Conservation (phyloP, 805 yeast genomes). For the Zygosaccharomyces lentus region DNA sequence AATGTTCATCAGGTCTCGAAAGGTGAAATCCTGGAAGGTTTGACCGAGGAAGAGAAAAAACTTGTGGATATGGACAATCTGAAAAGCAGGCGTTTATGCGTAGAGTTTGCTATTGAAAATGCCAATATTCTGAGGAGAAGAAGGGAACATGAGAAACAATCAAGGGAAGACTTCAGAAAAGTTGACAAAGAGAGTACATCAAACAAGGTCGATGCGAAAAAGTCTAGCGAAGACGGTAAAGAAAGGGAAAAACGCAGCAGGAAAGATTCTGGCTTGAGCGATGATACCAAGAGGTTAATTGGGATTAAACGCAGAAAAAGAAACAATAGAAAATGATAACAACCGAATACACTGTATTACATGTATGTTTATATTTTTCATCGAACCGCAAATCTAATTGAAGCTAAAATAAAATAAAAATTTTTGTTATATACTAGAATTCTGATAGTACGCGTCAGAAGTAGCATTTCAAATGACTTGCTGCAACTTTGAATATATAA, state of each 20-base stretch:
- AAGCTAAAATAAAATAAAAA: not conserved
- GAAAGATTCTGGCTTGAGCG: slow-evolving; percentile 41
- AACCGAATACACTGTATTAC: not conserved
- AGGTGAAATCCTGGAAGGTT: slow-evolving; percentile 67
- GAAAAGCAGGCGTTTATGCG: slow-evolving; percentile 73
- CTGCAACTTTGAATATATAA: not conserved
- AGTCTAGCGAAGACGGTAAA: slow-evolving; percentile 27
- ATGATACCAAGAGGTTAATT: slow-evolving; percentile 57
- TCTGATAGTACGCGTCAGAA: too few relatives aligned
- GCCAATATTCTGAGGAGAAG: slow-evolving; percentile 91
- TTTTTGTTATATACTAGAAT: too few relatives aligned
- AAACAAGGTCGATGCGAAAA: slow-evolving; percentile 21
- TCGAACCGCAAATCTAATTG: not conserved
- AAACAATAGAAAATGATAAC: slow-evolving; percentile 43
- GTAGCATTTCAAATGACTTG: not conserved
- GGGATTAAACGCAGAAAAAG: slow-evolving; percentile 61
- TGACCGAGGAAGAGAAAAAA: slow-evolving; percentile 63
- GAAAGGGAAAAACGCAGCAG: slow-evolving; percentile 15
- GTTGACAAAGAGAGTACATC: slow-evolving; percentile 25
- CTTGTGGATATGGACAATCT: slow-evolving; percentile 49
- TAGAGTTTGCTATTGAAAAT: slow-evolving; percentile 93
- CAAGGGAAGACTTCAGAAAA: slow-evolving; percentile 36
- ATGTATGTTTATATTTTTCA: slow-evolving; percentile 1
- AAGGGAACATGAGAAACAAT: slow-evolving; percentile 55
- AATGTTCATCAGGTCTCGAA: slow-evolving; percentile 82